Percentiles rank a stretch among this genome's conserved stretches.
phyloP scores from a whole-genome alignment of 257 asterid genomes.

The Nicotiana paniculata region DNA sequence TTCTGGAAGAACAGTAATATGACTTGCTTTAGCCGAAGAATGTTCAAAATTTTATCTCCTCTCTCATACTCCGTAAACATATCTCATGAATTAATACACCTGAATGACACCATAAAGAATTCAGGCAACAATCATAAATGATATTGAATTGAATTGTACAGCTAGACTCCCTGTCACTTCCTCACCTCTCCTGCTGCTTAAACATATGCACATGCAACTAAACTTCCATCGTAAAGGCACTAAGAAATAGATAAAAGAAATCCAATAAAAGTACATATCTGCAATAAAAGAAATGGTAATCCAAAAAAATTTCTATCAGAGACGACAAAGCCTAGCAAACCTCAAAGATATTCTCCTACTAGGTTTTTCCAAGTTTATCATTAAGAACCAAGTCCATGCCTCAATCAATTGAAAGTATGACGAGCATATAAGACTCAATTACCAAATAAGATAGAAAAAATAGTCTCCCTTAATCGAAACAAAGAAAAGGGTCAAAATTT shows the following conservation, averaged over 20 bases:
- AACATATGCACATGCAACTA: not conserved
- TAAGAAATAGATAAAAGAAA: not conserved
- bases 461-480: not conserved
- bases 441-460: not conserved
- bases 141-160: not conserved
- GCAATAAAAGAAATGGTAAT: not conserved
- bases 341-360: not conserved
- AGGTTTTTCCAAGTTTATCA: not conserved
- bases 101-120: not conserved
- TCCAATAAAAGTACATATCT: not conserved
- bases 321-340: not conserved
- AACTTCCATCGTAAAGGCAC: not conserved
- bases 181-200: not conserved
- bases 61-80: not conserved
- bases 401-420: not conserved
- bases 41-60: not conserved
- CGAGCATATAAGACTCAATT: not conserved
- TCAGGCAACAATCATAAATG: not conserved
- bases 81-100: not conserved
- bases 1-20: not conserved
- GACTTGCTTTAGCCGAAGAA: not conserved
- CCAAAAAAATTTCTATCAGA: not conserved
- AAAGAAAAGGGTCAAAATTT: not conserved
- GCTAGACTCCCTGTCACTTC: not conserved
- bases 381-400: fast-evolving